Evolutionary conservation across 2,329 filamentous ascomycete genomes (phyloP), one percentile per base, ranked within the genome.

Genomic region (Erysiphe pulchra): DNA sequence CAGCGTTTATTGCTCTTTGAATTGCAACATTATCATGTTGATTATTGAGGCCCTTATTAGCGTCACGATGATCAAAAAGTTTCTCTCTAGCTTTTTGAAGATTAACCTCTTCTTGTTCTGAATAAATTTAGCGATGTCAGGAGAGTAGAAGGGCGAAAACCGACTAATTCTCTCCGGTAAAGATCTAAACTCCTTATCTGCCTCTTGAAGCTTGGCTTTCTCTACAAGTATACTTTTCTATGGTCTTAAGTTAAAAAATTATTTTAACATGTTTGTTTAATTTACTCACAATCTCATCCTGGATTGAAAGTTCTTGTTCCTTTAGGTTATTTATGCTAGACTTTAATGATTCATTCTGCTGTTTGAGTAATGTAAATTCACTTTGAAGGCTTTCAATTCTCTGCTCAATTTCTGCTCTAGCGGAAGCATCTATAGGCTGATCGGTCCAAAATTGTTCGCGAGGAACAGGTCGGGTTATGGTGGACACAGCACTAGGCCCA

Each of bases 381-480:
- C 48, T 45, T 0, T 49, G 39, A 41, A 55, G 48, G 14, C 47
- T 48, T 14, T 54, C 47, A 30, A 78, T 60, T 7, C 65, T 67
- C 14, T 65, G 64, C 48, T 73, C 65, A 14, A 90, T 58, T 45
- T 75, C 68, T 13, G 63, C 60, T 57, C 80, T 83, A 48, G 71
- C 76, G 18, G 71, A 64, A 4, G 63, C 62, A 56, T 92, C 82
- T 7, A 85, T 69, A 2, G 81, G 77, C 49, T 82, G 75, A 41
- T 84, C 75, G 0, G 77, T 85, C 76, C 90, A 94, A 55, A 71
- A 72, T 33, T 58, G 64, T 4, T 83, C 83, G 1, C 60, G 61
- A 14, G 60, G 65, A 13, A 94, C 63, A 46, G 65, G 64, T 33
- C 66, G 71, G 13, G 80, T 75, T 18, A 68, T 66, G 1, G 80